These are phyloP conservation scores for Cladosporium austrohemisphaericum DNA, from an alignment of 2,329 filamentous ascomycete genomes.

Conservation along the genomic window DNA sequence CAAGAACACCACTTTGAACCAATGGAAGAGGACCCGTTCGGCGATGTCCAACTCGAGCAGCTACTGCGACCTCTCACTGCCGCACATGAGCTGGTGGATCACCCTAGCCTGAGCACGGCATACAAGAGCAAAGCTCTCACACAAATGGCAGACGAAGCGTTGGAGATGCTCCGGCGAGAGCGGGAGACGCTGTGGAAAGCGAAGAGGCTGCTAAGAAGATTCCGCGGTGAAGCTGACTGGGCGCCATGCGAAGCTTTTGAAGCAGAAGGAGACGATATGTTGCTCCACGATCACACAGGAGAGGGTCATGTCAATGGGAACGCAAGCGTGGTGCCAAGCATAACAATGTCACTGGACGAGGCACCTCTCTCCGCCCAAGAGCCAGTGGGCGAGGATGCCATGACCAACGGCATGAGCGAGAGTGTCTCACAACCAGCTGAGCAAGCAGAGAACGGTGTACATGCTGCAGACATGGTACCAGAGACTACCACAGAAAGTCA, in stretches of 20 bases:
- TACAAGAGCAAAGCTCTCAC: slow-evolving; percentile 71
- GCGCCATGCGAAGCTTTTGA: slow-evolving; percentile 54
- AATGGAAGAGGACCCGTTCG: slow-evolving; percentile 67
- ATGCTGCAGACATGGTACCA: slow-evolving; percentile 21
- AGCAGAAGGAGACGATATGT: slow-evolving; percentile 46
- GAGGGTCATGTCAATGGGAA: slow-evolving; percentile 15
- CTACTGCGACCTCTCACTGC: slow-evolving; percentile 72
- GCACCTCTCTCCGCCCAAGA: slow-evolving; percentile 10
- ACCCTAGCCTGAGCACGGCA: slow-evolving; percentile 69
- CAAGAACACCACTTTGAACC: slow-evolving; percentile 63
- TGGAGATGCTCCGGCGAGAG: slow-evolving; percentile 70
- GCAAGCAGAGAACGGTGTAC: slow-evolving; percentile 21
- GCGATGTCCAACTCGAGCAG: slow-evolving; percentile 42
- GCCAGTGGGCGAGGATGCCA: neutral
- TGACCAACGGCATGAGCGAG: slow-evolving; percentile 9
- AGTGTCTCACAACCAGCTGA: slow-evolving; percentile 15
- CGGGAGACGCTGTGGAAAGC: slow-evolving; percentile 69
- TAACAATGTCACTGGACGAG: slow-evolving; percentile 19
- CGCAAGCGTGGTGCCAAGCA: slow-evolving; percentile 23
- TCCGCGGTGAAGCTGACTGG: slow-evolving; percentile 71
- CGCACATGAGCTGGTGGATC: slow-evolving; percentile 68
- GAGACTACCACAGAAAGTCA: slow-evolving; percentile 1
- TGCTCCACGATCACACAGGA: slow-evolving; percentile 18
- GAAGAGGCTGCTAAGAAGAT: slow-evolving; percentile 67
- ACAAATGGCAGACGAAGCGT: slow-evolving; percentile 65